Conservation (phyloP, 495 filamentous ascomycete genomes). For the Bacidia gigantensis region DNA sequence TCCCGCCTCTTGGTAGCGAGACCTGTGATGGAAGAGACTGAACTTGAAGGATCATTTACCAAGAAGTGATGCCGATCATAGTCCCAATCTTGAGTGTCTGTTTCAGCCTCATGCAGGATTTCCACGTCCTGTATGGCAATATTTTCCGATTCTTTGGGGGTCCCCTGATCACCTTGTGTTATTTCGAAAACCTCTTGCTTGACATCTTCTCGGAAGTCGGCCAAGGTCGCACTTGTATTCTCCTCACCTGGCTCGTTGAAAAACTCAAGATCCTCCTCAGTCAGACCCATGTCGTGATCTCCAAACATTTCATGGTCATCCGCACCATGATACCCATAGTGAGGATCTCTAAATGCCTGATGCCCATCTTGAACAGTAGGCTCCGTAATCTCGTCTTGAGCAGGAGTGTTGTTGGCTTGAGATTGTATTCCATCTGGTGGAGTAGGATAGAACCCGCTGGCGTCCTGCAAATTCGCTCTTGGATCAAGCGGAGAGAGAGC, state of each 20-base stretch:
- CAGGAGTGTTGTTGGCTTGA: slow-evolving; percentile 22
- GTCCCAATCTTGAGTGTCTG: too few species aligned
- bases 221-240: neutral
- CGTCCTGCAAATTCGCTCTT: slow-evolving; percentile 36
- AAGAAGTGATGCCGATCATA: too few species aligned
- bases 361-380: neutral
- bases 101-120: too few species aligned
- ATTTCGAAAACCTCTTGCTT: neutral
- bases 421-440: slow-evolving; percentile 62
- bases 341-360: neutral
- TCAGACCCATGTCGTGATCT: slow-evolving; percentile 60
- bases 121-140: too few species aligned
- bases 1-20: too few species aligned
- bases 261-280: slow-evolving; percentile 83
- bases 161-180: neutral
- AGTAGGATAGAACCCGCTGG: slow-evolving; percentile 69
- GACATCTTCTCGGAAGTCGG: neutral
- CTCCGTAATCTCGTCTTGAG: neutral
- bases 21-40: too few species aligned
- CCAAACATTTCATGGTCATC: slow-evolving; percentile 52
- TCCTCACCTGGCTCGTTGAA: slow-evolving; percentile 45
- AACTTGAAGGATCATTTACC: too few species aligned
- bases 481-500: slow-evolving; percentile 31
- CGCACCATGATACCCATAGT: neutral
- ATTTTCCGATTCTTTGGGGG: neutral